A percentile compares a stretch with the other conserved stretches of the same genome.
Evolutionary conservation across 371 early-diverging fungal species (phyloP).

Genomic region (Gilbertella persicaria): DNA sequence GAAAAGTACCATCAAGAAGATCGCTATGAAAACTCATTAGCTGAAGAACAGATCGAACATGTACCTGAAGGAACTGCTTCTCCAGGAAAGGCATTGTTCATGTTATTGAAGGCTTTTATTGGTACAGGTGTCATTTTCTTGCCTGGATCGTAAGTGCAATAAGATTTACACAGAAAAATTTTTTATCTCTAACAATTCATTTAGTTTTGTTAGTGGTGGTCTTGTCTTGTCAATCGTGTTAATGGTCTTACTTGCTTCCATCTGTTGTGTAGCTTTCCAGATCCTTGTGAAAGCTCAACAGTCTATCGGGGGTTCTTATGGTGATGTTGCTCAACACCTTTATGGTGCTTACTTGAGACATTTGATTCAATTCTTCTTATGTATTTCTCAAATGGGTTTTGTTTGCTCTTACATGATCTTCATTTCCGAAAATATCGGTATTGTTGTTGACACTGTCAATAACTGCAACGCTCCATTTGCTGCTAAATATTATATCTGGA

Average conservation of each 20-base stretch:
- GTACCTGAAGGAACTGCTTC: conserved; percentile 50
- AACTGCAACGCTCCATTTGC: conserved; percentile 55
- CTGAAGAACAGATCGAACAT: conserved; percentile 24
- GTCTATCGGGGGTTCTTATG: conserved; percentile 68
- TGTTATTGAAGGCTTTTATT: conserved; percentile 75
- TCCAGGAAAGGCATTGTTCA: conserved; percentile 64
- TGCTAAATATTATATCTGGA: conserved; percentile 63
- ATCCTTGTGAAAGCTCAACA: conserved; percentile 35
- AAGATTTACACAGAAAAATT: too few species aligned
- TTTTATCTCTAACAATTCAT: too few species aligned
- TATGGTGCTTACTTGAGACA: conserved; percentile 69
- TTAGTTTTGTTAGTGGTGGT: conserved; percentile 47
- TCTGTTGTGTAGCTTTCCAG: conserved; percentile 37
- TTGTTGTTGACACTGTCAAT: conserved; percentile 60
- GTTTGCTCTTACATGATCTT: conserved; percentile 83
- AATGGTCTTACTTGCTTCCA: conserved; percentile 29
- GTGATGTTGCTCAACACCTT: conserved; percentile 70
- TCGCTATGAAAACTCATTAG: not conserved
- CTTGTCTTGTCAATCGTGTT: conserved; percentile 35
- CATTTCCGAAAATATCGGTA: conserved; percentile 76
- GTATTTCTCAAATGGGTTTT: conserved; percentile 79
- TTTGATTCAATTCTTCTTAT: conserved; percentile 67
- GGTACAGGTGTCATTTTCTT: conserved; percentile 68
- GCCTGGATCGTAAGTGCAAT: conserved; percentile 66
- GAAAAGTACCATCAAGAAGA: not conserved